phyloP scores from a whole-genome alignment of 148 eudicot species.

The Spergularia bocconei region DNA sequence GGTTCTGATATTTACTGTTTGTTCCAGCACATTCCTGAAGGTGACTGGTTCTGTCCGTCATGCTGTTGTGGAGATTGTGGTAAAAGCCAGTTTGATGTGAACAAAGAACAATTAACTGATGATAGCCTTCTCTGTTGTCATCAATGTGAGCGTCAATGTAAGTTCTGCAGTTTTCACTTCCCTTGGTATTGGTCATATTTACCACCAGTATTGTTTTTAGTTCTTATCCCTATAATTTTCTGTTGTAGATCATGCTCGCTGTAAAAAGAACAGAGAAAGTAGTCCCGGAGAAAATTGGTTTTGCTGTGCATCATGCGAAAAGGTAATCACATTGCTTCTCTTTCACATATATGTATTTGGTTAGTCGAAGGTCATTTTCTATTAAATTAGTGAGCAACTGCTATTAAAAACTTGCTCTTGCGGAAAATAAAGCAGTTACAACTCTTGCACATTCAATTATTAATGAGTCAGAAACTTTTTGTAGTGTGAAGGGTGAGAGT shows the following conservation, averaged over 20 bases:
- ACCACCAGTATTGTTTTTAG: not conserved
- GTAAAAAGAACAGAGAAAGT: slow-evolving; percentile 46
- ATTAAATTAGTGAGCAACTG: too few species aligned
- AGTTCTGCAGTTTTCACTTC: slow-evolving; percentile 23
- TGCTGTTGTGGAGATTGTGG: slow-evolving; percentile 88
- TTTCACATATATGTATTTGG: not conserved
- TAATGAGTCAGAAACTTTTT: too few species aligned
- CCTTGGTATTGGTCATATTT: not conserved
- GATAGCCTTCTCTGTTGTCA: slow-evolving; percentile 45
- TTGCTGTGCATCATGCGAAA: slow-evolving; percentile 60
- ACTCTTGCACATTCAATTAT: too few species aligned
- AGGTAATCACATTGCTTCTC: slow-evolving; percentile 43
- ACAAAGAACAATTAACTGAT: slow-evolving; percentile 26
- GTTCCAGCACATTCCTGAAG: slow-evolving; percentile 72
- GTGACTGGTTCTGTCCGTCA: slow-evolving; percentile 93
- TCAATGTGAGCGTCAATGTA: slow-evolving; percentile 88
- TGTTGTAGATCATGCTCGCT: slow-evolving; percentile 66
- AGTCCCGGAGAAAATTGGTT: slow-evolving; percentile 59
- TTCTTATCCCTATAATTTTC: slow-evolving; percentile 8
- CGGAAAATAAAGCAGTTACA: too few species aligned
- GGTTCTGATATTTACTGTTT: slow-evolving; percentile 17
- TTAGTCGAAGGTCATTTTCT: not conserved
- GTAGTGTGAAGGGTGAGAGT: too few species aligned
- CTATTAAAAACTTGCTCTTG: too few species aligned
- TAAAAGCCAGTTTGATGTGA: slow-evolving; percentile 33